Base-by-base conservation (phyloP, 2,329 filamentous ascomycete genomes). In the Rhytidhysteron rufulum region DNA sequence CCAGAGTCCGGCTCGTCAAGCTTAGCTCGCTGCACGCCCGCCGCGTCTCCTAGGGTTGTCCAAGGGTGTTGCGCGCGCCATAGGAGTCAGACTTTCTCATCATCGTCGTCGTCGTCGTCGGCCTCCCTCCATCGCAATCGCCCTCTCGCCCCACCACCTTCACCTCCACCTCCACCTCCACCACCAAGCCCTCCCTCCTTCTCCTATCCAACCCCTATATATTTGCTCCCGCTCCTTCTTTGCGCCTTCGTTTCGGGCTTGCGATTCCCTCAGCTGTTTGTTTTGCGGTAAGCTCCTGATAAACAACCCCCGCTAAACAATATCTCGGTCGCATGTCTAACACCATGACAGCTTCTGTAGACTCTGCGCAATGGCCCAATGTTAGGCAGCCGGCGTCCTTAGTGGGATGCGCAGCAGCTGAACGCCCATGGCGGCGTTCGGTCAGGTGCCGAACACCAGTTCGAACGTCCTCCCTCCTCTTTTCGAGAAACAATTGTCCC, bases 361-460 rank as follows among this genome's bases (percentile, higher is more conserved):
- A 44, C 30, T 27, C 47, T 37, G 43, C 43, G 48, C 44, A 34
- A 63, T 63, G 60, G 50, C 55, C 43, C 57, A 40, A 35, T 55
- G 40, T 43, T 63, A 60, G 49, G 46, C 39, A 39, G 15, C 45
- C 43, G 45, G 53, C 51, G 44, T 51, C 53, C 52, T 52, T 41
- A 45, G 47, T 52, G 60, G 58, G 54, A 62, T 64, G 60, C 58
- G 45, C 49, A 47, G 41, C n/a, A n/a, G 37, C 37, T 54, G 55
- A 53, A 48, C 53, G 47, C 50, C 51, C 57, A 66, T 66, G 63
- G 62, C 61, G 50, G 60, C 54, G 42, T 53, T 55, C 41, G 54
- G 44, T 48, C 50, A 53, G 46, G 45, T 53, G 40, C 40, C 48
- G 35, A 29, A 49, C 42, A 45, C 57, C 42, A 49, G 47, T 31